Evolutionary conservation across 805 yeast genomes (phyloP), one percentile per base, ranked within the genome.

Genomic region (Yamadazyma insecticola): DNA sequence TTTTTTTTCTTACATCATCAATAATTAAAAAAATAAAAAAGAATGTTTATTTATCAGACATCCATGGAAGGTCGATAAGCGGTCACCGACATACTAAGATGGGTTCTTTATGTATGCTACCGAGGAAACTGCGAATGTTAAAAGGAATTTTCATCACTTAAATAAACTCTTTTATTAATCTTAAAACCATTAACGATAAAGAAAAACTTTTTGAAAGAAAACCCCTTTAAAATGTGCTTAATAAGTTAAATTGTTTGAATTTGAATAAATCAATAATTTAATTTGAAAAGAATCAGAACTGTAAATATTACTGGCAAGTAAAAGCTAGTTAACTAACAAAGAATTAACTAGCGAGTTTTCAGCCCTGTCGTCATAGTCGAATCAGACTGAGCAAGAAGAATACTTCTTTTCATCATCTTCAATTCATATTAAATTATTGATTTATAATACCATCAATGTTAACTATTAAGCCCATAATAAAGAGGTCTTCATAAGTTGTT

Each of bases 41-140:
- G 6, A 12, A 22, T 11, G 6, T 22, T 8, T 29, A 32, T 35
- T 34, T 36, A 76, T 82, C 92, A 81, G 92, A 82, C 92, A 81
- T 82, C 89, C 92, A 78, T 76, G 89, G 90, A 82, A 81, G 90
- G 85, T 64, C 70, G 43, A 52, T 56, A 70, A 70, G 86, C 92
- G 90, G 89, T 81, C 89, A 82, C 88, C 66, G 87, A 62, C 75
- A 69, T 71, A 76, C 81, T 60, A 74, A 72, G 79, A 70, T 81
- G 83, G 89, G 89, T 80, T 81, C 87, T 61, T 62, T 64, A 64
- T 72, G 88, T 78, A 76, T 70, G 76, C 84, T 82, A 81, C 89
- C 92, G 92, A 76, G 90, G 89, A 82, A 81, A 82, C 92, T 82
- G 92, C 90, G 92, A 82, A 81, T 81, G 92, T 80, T 72, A 63